A percentile compares a stretch with the other conserved stretches of the same genome.
Conservation (phyloP, 805 yeast genomes). For the Pichia insulana region DNA sequence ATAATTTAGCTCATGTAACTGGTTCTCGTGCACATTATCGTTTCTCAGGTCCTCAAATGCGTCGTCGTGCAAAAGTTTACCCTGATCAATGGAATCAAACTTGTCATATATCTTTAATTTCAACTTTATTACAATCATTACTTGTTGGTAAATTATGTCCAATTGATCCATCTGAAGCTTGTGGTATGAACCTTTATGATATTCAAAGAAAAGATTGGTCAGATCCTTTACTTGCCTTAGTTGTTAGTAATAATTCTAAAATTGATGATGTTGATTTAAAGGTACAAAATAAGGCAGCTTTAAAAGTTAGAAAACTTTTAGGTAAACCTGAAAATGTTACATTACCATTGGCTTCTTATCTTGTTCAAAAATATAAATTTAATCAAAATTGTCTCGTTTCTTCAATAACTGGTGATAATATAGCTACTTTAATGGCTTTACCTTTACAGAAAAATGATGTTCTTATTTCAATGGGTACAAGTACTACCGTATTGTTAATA, state of each 20-base stretch:
- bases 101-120: slow-evolving; percentile 59
- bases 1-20: slow-evolving; percentile 52
- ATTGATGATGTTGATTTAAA: slow-evolving; percentile 30
- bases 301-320: slow-evolving; percentile 44
- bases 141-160: slow-evolving; percentile 55
- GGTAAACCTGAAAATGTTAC: slow-evolving; percentile 35
- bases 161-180: slow-evolving; percentile 78
- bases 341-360: slow-evolving; percentile 53
- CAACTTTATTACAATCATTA: slow-evolving; percentile 68
- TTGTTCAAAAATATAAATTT: slow-evolving; percentile 58
- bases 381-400: slow-evolving; percentile 46
- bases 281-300: slow-evolving; percentile 30
- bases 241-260: slow-evolving; percentile 41
- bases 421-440: slow-evolving; percentile 78
- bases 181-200: slow-evolving; percentile 89
- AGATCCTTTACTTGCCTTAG: slow-evolving; percentile 44
- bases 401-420: slow-evolving; percentile 85
- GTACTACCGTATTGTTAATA: slow-evolving; percentile 79
- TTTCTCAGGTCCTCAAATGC: slow-evolving; percentile 87
- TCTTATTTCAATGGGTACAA: slow-evolving; percentile 77
- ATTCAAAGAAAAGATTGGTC: slow-evolving; percentile 48
- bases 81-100: slow-evolving; percentile 50
- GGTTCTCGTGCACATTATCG: slow-evolving; percentile 87
- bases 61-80: slow-evolving; percentile 51
- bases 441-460: slow-evolving; percentile 73